Evolutionary conservation across 225 moss, liverwort and hornwort species (phyloP), one percentile per base, ranked within the genome.

Genomic region (Climacium dendroides): DNA sequence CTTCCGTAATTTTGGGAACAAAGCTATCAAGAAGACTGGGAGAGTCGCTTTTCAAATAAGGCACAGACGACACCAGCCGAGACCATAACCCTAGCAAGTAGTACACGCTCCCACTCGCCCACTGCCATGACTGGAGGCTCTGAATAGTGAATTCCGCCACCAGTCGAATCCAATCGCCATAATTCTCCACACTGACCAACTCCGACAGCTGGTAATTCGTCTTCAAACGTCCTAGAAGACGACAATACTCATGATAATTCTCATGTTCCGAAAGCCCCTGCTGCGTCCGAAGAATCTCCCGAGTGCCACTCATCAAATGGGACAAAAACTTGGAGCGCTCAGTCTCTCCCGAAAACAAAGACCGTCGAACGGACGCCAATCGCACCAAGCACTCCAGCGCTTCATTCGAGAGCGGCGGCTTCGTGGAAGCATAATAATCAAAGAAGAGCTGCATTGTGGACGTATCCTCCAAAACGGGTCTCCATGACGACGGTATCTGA

Each of bases 41-140:
- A 83, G 93, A 94, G 85, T 94, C 94, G 85, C 94, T 94, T 78
- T 94, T 94, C 85, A 94, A 83, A 58, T 94, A 94, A 23, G 94
- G 93, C 87, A 94, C 94, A 55, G 94, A 94, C 26, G 94, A 94
- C 52, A 94, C 94, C 58, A 94, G 78, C 32, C 94, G 86, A 23
- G 94, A 94, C 94, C 94, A 94, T 8, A 94, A 90, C 32, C 94
- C 94, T 62, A 94, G 89, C 85, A 94, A 88, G 85, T 94, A 94
- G 71, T 94, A 94, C 48, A 94, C 94, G 85, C 94, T 94, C 60
- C 94, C 94, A 58, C 94, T 94, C 63, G 94, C 94, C 94, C 94
- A 94, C 85, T 94, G 94, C 94, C 94, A 94, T 70, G 92, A 92
- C 37, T 94, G 92, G 53, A 94, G 90, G 35, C 93, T 93, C 84